These are phyloP conservation scores for Penicillium sp. DNA, from an alignment of 2,329 filamentous ascomycete species.

Conservation along the genomic window DNA sequence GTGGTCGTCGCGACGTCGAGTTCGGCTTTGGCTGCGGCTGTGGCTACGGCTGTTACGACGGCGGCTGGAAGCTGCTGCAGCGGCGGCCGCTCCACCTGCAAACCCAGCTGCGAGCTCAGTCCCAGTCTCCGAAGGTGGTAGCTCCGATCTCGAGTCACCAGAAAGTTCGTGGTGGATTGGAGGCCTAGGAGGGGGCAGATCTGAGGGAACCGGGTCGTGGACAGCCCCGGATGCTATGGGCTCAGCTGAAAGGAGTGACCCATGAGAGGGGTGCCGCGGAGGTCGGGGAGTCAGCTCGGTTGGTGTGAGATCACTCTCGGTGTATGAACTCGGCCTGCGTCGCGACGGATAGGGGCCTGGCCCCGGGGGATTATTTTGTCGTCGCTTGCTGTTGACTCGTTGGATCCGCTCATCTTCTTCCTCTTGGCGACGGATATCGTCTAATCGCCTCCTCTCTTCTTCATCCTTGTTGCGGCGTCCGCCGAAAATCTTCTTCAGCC, in stretches of 20 bases:
- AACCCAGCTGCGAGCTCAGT: slow-evolving; percentile 24
- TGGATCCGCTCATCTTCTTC: slow-evolving; percentile 54
- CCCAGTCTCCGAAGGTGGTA: slow-evolving; percentile 18
- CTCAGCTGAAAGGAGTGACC: slow-evolving; percentile 34
- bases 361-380: slow-evolving; percentile 59
- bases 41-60: slow-evolving; percentile 28
- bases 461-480: slow-evolving; percentile 57
- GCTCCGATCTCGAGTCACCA: slow-evolving; percentile 31
- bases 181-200: slow-evolving; percentile 43
- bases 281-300: slow-evolving; percentile 34
- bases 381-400: slow-evolving; percentile 57
- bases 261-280: slow-evolving; percentile 29
- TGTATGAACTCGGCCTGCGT: slow-evolving; percentile 33
- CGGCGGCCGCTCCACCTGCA: slow-evolving; percentile 27
- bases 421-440: slow-evolving; percentile 52
- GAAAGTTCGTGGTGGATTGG: slow-evolving; percentile 40
- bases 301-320: slow-evolving; percentile 39
- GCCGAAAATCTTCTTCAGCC: slow-evolving; percentile 59
- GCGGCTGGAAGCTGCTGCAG: slow-evolving; percentile 32
- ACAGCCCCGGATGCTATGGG: slow-evolving; percentile 32
- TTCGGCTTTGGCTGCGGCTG: slow-evolving; percentile 29
- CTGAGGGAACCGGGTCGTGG: slow-evolving; percentile 26
- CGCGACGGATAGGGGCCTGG: slow-evolving; percentile 54
- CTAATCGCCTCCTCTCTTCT: slow-evolving; percentile 61
- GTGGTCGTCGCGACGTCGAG: slow-evolving; percentile 37